Evolutionary conservation across 106 monocot genomes (phyloP).

Genomic region (Dioscorea alata): DNA sequence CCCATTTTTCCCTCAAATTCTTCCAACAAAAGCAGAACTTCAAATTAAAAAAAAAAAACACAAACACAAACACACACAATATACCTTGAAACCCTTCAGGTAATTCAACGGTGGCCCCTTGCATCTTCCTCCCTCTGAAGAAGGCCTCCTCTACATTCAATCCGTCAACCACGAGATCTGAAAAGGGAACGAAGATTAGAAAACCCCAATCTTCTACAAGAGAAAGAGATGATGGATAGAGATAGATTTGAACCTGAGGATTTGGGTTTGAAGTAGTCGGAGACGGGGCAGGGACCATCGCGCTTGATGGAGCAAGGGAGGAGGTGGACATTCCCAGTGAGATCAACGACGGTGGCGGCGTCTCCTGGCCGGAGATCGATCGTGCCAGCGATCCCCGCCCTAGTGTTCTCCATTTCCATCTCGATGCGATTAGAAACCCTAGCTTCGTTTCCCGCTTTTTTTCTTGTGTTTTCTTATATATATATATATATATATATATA

Average conservation of each 20-base stretch:
- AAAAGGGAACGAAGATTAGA: background rate
- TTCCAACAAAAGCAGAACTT: background rate
- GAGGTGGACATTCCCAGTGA: slow-evolving; percentile 59
- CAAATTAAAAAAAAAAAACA: background rate
- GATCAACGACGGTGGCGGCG: slow-evolving; percentile 18
- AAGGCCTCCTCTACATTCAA: slow-evolving; percentile 48
- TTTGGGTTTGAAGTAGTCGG: slow-evolving; percentile 62
- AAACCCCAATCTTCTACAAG: background rate
- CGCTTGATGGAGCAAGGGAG: slow-evolving; percentile 67
- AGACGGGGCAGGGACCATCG: slow-evolving; percentile 41
- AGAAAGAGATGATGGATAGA: background rate
- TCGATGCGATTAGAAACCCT: too few relatives aligned
- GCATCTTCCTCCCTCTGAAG: slow-evolving; percentile 70
- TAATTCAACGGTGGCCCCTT: slow-evolving; percentile 36
- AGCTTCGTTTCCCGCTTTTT: too few relatives aligned
- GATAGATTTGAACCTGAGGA: slow-evolving; percentile 25
- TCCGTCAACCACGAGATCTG: slow-evolving; percentile 49
- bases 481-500: too few relatives aligned
- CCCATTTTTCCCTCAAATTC: background rate
- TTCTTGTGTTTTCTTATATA: too few relatives aligned
- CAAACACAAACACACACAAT: too few relatives aligned
- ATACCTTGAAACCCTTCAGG: slow-evolving; percentile 54
- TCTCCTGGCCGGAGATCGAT: slow-evolving; percentile 21
- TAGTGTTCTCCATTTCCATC: too few relatives aligned
- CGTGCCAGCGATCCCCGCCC: slow-evolving; percentile 2